Base-by-base conservation (phyloP, 306 rosid species). In the Datisca glomerata region DNA sequence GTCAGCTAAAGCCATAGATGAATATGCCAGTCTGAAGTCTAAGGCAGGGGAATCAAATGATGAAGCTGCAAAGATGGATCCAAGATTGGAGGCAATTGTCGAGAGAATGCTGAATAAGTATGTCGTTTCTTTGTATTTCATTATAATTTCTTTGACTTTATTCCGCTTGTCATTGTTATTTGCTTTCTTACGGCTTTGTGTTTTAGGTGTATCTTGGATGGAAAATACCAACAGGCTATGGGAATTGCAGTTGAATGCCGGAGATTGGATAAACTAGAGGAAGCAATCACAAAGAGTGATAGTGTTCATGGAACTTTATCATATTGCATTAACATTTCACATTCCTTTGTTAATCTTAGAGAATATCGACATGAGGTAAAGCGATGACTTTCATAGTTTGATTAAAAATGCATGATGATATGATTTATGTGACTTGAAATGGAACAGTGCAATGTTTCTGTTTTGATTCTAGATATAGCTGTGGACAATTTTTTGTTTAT, bases 21-120 rank as follows among this genome's bases (percentile, higher is more conserved):
- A 89, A 68, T 89, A 89, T 51, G 93, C 95, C 36, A 80, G 71
- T 71, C 69, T 84, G 6, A 84, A 71, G 73, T 65, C 76, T 12
- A 78, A 89, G 79, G 93, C 79, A 15, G 81, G 81, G 3, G 95
- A 80, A 64, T 70, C 93, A 60, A 72, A 63, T 49, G 72, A 51
- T 46, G 74, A 66, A 54, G 78, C 71, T 22, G 53, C 51, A 32
- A 73, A 56, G 46, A 70, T 78, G 59, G 98, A 89, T 56, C 75
- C 95, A 24, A 72, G 98, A 57, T 66, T 89, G 75, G 98, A 89
- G 69, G 86, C 93, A 16, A 84, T 89, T 8, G 95, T 89, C 47
- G 98, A 89, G 80, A 80, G 98, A 60, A 67, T 89, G 93, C 71
- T 89, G 66, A 86, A 84, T 18, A 89, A 89, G 98, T 89, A 84